Percentiles rank a stretch among this genome's conserved stretches.
phyloP scores from a whole-genome alignment of 2,329 filamentous ascomycete species.

The Hypoxylon sp. region DNA sequence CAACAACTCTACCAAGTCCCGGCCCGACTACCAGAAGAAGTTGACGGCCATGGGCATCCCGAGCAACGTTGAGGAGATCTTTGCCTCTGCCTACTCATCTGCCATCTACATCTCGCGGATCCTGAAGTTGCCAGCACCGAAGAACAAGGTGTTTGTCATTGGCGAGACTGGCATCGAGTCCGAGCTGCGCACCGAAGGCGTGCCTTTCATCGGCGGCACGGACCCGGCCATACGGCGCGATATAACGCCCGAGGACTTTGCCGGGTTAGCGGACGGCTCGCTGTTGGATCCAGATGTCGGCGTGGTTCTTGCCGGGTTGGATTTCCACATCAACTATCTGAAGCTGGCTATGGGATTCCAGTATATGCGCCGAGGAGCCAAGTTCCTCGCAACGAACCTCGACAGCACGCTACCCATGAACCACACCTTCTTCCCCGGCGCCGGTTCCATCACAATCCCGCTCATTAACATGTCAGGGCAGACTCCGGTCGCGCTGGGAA shows the following conservation, averaged over 20 bases:
- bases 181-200: constrained; percentile 80
- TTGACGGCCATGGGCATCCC: constrained; percentile 83
- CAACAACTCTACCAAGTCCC: constrained; percentile 98
- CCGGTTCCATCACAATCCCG: constrained; percentile 81
- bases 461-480: constrained; percentile 74
- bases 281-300: constrained; percentile 87
- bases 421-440: constrained; percentile 87
- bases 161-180: constrained; percentile 92
- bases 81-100: constrained; percentile 93
- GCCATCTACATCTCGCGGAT: constrained; percentile 96
- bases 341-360: constrained; percentile 87
- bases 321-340: constrained; percentile 95
- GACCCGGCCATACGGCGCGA: constrained; percentile 80
- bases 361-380: constrained; percentile 82
- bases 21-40: constrained; percentile 91
- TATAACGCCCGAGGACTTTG: constrained; percentile 82
- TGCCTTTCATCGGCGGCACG: constrained; percentile 86
- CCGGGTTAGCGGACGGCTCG: constrained; percentile 76
- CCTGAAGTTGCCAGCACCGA: constrained; percentile 76
- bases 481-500: constrained; percentile 82
- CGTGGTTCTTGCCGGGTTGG: constrained; percentile 86
- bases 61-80: constrained; percentile 85
- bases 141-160: constrained; percentile 93
- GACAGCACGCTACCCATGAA: constrained; percentile 89
- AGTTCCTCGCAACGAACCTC: constrained; percentile 91